Evolutionary conservation across 306 rosid genomes (phyloP).

Genomic region (Sophora flavescens): DNA sequence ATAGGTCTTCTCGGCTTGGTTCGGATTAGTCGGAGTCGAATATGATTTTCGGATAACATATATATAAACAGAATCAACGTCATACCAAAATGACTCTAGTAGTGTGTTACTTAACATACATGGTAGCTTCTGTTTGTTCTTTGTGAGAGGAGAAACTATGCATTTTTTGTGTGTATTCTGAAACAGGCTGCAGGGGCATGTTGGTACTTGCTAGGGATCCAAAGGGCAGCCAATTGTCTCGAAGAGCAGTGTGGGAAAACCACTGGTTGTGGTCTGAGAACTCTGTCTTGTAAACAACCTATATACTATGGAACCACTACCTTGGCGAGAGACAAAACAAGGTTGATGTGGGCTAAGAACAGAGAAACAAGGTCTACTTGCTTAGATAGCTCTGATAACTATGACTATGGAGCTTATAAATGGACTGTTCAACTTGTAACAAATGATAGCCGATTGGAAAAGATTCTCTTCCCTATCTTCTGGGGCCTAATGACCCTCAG

Average conservation of each 20-base stretch:
- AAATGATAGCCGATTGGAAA: constrained; percentile 77
- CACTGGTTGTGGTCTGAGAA: constrained; percentile 57
- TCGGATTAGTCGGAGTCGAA: too few relatives aligned
- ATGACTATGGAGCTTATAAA: constrained; percentile 74
- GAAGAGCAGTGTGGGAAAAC: constrained; percentile 67
- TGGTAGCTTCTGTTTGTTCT: neutral
- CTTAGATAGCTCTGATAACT: constrained; percentile 64
- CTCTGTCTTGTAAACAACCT: constrained; percentile 68
- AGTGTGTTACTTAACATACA: too few relatives aligned
- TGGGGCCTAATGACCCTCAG: constrained; percentile 99
- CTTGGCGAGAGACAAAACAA: constrained; percentile 55
- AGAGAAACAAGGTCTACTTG: constrained; percentile 73
- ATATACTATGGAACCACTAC: constrained; percentile 69
- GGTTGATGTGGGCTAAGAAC: constrained; percentile 74
- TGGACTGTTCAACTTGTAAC: constrained; percentile 93
- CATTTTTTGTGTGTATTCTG: neutral
- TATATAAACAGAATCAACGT: neutral
- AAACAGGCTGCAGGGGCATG: constrained; percentile 98
- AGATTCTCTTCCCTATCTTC: constrained; percentile 87
- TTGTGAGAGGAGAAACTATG: neutral
- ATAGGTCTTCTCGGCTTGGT: too few relatives aligned
- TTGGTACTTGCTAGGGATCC: constrained; percentile 92
- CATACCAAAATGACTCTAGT: neutral
- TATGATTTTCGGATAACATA: too few relatives aligned
- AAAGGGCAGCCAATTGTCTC: constrained; percentile 79